Evolutionary conservation across 192 early-diverging fungal genomes (phyloP), one percentile per base, ranked within the genome.

Genomic region (Backusella psychrophila): DNA sequence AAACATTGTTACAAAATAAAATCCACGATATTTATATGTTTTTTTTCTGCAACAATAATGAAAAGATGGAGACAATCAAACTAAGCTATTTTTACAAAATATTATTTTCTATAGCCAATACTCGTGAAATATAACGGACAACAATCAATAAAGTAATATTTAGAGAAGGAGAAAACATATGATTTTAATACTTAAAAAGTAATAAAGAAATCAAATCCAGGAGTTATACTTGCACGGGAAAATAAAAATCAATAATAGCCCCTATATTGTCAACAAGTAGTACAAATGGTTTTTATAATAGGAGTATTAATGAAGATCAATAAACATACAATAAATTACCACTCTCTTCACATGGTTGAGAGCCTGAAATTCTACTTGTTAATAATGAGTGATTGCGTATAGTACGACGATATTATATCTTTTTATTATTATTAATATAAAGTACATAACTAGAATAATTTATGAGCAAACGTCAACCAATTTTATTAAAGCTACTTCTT

Each of bases 111-210:
- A 21, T 56, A 56, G n/a, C 9, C 9, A 56, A 1, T 56, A 56
- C 53, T 56, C 53, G 53, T 56, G 53, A 21, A 21, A 56, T 21
- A 6, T 56, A 56, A 7, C 23, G 53, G n/a, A 26, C 2, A 56
- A 56, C 8, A 56, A 56, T 56, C 53, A 56, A 56, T 56, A 56
- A 56, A 56, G 53, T 56, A 56, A 56, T 56, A 56, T 56, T n/a
- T 9, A 56, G 53, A 56, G 53, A 56, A 56, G 53, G 53, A 56
- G 53, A 56, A 56, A 56, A 56, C 53, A 56, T 56, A 56, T 56
- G 53, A 21, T n/a, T 56, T 26, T 3, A 21, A 21, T 56, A 56
- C 53, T 56, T 23, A 56, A 56, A 21, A 56, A 56, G 53, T 56
- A 56, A 56, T n/a, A 56, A 56, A 56, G 53, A 56, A 56, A 56